Base-by-base conservation (phyloP, 257 asterid genomes). In the Lycium barbarum region DNA sequence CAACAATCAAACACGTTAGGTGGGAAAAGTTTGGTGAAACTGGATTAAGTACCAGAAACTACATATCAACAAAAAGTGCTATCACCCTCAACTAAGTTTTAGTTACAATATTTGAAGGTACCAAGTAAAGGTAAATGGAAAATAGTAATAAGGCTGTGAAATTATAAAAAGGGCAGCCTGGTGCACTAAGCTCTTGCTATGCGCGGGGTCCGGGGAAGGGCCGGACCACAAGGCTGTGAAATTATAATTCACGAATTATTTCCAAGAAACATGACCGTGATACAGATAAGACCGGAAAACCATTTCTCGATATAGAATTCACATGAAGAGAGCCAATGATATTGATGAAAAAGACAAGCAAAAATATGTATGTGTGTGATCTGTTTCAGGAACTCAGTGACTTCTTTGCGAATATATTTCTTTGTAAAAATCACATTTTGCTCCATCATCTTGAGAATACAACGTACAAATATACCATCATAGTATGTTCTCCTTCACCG, bases 311-410 rank as follows among this genome's bases (percentile, higher is more conserved):
- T 47, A 49, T 74, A 74, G n/a, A 73, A 47, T 73, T 47, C 59
- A 47, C 58, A 47, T 47, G 80, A 73, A 47, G 59, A 73, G 40
- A 73, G 80, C 80, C 80, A 73, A 47, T 11, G 59, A 73, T 47
- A n/a, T 47, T 73, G 80, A 73, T 73, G 40, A 40, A 20, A 49
- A 74, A 11, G 20, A 47, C 5, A 9, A 74, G 38, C 20, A 74
- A 51, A 12, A 74, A 11, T 49, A 73, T 73, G 59, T 47, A 47
- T 73, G 38, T 47, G 59, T 47, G 59, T 73, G 38, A n/a, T 20
- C 80, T 73, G 40, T 73, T 73, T 73, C 38, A 10, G n/a, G 35
- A n/a, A 73, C 58, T 18, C 18, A 72, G 5, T 14, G n/a, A 73
- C 59, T 47, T 73, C 59, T 47, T 20, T 20, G n/a, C 17, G 18